Conservation (phyloP, 2,329 filamentous ascomycete genomes). For the Aspergillus amoenus region DNA sequence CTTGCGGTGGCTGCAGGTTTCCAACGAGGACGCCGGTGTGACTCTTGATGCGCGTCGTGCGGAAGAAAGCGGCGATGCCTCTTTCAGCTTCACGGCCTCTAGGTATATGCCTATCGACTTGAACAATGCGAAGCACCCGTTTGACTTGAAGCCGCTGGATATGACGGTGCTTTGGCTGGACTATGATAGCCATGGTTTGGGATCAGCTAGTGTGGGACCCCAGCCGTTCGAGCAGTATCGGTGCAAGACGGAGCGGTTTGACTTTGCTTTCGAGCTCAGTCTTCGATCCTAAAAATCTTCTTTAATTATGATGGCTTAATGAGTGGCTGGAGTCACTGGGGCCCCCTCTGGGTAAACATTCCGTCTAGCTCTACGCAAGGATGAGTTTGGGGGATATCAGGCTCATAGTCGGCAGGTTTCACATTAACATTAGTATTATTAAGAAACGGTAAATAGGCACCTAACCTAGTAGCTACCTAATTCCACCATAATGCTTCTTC, state of each 20-base stretch:
- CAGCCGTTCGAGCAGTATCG: slow-evolving; percentile 4
- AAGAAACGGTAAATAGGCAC: slow-evolving; percentile 1
- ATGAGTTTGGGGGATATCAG: not conserved
- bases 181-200: slow-evolving; percentile 32
- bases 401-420: not conserved
- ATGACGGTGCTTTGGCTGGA: slow-evolving; percentile 29
- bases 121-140: slow-evolving; percentile 61
- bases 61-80: slow-evolving; percentile 28
- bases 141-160: slow-evolving; percentile 51
- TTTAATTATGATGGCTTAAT: not conserved
- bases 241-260: slow-evolving; percentile 2
- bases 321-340: not conserved
- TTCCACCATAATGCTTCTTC: slow-evolving; percentile 7
- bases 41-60: slow-evolving; percentile 23
- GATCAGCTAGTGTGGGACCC: slow-evolving; percentile 19
- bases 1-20: slow-evolving; percentile 53
- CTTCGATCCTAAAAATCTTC: not conserved
- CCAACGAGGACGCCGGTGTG: not conserved
- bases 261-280: slow-evolving; percentile 6
- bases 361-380: not conserved
- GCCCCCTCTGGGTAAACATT: no score
- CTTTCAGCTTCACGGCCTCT: slow-evolving; percentile 57
- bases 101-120: slow-evolving; percentile 55
- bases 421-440: slow-evolving; percentile 16
- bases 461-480: slow-evolving; percentile 1